Conservation (phyloP, 495 filamentous ascomycete genomes). For the Podospora sp. region DNA sequence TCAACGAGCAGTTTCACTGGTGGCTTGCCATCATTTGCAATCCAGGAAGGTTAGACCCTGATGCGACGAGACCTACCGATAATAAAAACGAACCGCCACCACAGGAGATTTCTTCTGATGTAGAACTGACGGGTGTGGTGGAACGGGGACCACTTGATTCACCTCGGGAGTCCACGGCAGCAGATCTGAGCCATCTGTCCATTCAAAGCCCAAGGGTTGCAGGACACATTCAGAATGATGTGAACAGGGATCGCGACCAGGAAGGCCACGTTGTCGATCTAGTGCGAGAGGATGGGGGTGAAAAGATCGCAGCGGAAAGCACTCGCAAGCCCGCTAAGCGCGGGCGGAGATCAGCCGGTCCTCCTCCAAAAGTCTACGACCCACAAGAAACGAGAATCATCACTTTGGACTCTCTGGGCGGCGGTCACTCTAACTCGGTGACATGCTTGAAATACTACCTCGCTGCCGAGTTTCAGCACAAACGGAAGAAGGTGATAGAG, state of each 20-base stretch:
- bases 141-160: neutral
- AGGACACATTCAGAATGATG: constrained; percentile 17
- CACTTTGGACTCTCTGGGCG: constrained; percentile 82
- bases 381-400: constrained; percentile 67
- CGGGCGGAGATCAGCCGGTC: constrained; percentile 27
- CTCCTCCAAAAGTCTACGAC: constrained; percentile 39
- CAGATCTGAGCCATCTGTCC: constrained; percentile 32
- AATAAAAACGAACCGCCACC: neutral
- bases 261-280: constrained; percentile 24
- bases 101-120: constrained; percentile 12
- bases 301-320: neutral
- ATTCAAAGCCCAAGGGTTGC: constrained; percentile 28
- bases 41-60: constrained; percentile 57
- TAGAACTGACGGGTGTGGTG: constrained; percentile 23
- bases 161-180: constrained; percentile 21
- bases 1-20: constrained; percentile 89
- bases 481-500: constrained; percentile 61
- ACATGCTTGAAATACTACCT: constrained; percentile 76
- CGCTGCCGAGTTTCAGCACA: constrained; percentile 67
- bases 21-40: constrained; percentile 97
- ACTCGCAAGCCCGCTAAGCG: constrained; percentile 20
- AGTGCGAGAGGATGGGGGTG: constrained; percentile 14
- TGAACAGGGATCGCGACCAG: constrained; percentile 6
- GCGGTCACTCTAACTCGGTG: constrained; percentile 61
- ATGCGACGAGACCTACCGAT: neutral